Percentiles rank a stretch among this genome's conserved stretches.
Evolutionary conservation across 1,139 yeast species (phyloP).

Genomic region (Candida pseudoviswanathii): DNA sequence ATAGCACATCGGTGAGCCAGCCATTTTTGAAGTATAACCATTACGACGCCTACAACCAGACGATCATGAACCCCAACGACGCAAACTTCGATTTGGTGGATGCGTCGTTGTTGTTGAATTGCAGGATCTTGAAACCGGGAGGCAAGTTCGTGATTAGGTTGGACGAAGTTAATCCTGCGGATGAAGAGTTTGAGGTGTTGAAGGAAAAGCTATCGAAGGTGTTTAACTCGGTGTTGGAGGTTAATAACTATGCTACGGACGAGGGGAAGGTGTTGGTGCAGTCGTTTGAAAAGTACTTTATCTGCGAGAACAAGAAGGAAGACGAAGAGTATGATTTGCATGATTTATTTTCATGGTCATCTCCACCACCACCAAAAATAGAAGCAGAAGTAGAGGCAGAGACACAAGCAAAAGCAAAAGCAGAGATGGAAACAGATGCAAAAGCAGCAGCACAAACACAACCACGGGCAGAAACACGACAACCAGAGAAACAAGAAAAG

Average conservation of each 20-base stretch:
- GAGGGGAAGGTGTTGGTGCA: slow-evolving; percentile 22
- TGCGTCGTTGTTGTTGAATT: slow-evolving; percentile 78
- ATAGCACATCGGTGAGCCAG: slow-evolving; percentile 73
- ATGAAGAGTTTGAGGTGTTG: slow-evolving; percentile 58
- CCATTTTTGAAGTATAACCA: slow-evolving; percentile 52
- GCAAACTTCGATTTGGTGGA: slow-evolving; percentile 73
- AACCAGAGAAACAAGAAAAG: not conserved
- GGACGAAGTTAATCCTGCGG: slow-evolving; percentile 54
- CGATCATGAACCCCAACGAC: slow-evolving; percentile 27
- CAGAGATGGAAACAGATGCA: no score
- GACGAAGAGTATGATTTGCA: slow-evolving; percentile 45
- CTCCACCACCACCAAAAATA: no score
- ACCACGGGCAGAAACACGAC: no score
- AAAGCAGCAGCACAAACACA: no score
- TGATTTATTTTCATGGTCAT: slow-evolving; percentile 52
- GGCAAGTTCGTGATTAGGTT: slow-evolving; percentile 80
- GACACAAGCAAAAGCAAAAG: no score
- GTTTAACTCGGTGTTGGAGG: slow-evolving; percentile 54
- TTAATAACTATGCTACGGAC: slow-evolving; percentile 13
- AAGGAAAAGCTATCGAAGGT: slow-evolving; percentile 58
- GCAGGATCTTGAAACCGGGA: slow-evolving; percentile 64
- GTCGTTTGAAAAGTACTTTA: slow-evolving; percentile 68
- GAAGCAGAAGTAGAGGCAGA: no score
- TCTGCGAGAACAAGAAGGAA: slow-evolving; percentile 54
- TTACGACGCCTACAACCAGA: slow-evolving; percentile 29